Conservation (phyloP, 257 asterid species). For the Nicotiana knightiana region DNA sequence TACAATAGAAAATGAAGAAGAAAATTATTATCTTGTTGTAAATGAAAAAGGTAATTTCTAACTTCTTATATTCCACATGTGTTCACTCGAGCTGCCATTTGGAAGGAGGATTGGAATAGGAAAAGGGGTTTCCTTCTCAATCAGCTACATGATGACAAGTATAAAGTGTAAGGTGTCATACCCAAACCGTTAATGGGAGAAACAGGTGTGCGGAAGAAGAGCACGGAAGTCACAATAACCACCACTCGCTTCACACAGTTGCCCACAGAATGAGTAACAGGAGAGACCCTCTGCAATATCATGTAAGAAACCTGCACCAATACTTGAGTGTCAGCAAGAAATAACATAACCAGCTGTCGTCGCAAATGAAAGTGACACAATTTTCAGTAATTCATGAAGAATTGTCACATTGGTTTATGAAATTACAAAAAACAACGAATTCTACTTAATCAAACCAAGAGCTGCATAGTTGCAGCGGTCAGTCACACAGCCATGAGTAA, state of each 20-base stretch:
- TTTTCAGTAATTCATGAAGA: background rate
- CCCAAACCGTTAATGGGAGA: constrained; percentile 65
- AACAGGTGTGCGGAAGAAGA: constrained; percentile 88
- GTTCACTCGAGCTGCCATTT: background rate
- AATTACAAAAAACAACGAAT: background rate
- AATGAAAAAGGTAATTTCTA: background rate
- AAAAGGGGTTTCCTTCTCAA: background rate
- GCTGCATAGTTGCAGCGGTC: background rate
- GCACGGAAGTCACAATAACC: constrained; percentile 78
- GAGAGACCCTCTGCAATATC: constrained; percentile 90
- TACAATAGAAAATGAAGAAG: constrained; percentile 20
- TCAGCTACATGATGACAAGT: background rate
- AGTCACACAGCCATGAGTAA: background rate
- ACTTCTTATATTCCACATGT: background rate
- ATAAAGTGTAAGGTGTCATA: constrained; percentile 21
- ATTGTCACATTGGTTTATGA: background rate
- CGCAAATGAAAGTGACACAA: background rate
- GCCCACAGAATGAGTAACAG: constrained; percentile 91
- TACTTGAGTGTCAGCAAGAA: constrained; percentile 16
- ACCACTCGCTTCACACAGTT: constrained; percentile 93
- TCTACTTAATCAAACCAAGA: background rate
- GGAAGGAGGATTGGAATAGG: background rate
- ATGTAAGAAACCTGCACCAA: constrained; percentile 76
- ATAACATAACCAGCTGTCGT: background rate
- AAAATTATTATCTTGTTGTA: background rate